Evolutionary conservation across 148 eudicot genomes (phyloP), one percentile per base, ranked within the genome.

Genomic region (Limonium bicolor): DNA sequence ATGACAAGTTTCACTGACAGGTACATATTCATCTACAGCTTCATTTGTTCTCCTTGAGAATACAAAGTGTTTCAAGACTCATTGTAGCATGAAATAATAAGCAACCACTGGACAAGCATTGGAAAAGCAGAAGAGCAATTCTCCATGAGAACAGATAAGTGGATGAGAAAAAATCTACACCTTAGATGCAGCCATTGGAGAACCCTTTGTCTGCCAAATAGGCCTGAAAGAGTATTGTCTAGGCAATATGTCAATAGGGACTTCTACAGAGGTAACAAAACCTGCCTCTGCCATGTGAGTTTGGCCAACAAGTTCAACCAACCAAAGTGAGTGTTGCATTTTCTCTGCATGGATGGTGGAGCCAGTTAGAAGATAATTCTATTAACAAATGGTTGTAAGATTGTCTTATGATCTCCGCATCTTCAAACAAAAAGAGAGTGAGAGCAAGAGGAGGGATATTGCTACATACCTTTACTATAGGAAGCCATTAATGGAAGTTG

Each of bases 171-270:
- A 38, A 46, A 49, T 39, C n/a, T 11, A 14, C 54, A 92, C 99
- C 93, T 85, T 82, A 57, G 73, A 66, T 54, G 99, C 84, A 56
- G 95, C 88, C 50, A 73, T 46, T 36, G 65, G 78, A 39, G 85
- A 74, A 55, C 78, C 82, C 64, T 80, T 80, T 53, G 78, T 94
- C 55, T 81, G 94, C 99, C 99, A 92, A 61, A 85, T 82, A 64
- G 84, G 73, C 41, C 80, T 65, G 53, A 85, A 70, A 20, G 78
- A 81, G 61, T 66, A 73, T 47, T 69, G 76, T 55, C 63, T 73
- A 20, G 74, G 62, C 51, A 54, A 55, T 28, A 71, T 65, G 38
- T 67, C 80, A 51, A 60, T 38, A 55, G 78, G 64, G 53, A 58
- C 37, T 21, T 46, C 48, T 19, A 74, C 65, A 46, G 63, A 46